phyloP scores from a whole-genome alignment of 1,284 basidiomycete genomes.

The Marasmius oreades region DNA sequence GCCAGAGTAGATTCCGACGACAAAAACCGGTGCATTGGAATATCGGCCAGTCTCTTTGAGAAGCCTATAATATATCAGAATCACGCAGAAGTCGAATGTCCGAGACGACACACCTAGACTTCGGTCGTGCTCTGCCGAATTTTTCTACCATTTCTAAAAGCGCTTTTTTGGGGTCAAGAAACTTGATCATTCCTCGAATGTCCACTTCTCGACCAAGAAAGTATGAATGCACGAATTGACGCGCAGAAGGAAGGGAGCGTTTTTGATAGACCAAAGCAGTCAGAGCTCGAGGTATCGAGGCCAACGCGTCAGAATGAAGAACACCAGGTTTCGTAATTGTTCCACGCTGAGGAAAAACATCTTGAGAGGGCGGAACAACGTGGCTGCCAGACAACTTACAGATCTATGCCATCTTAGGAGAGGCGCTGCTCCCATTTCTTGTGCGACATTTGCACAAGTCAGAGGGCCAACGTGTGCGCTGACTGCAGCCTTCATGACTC shows the following conservation, averaged over 20 bases:
- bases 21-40: constrained; percentile 87
- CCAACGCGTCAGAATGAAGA: constrained; percentile 68
- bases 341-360: constrained; percentile 36
- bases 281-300: constrained; percentile 72
- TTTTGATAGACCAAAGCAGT: constrained; percentile 77
- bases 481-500: constrained; percentile 86
- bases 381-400: constrained; percentile 34
- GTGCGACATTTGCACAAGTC: constrained; percentile 80
- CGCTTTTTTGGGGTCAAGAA: constrained; percentile 81
- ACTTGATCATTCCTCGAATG: constrained; percentile 83
- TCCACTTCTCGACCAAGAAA: constrained; percentile 85
- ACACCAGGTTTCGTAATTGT: constrained; percentile 47
- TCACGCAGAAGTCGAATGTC: background rate
- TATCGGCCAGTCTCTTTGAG: constrained; percentile 91
- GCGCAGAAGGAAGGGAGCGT: constrained; percentile 74
- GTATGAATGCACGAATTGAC: constrained; percentile 82
- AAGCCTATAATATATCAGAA: constrained; percentile 44
- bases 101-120: constrained; percentile 56
- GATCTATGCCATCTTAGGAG: constrained; percentile 70
- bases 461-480: constrained; percentile 88
- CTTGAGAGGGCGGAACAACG: constrained; percentile 7
- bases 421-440: constrained; percentile 73
- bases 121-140: constrained; percentile 70
- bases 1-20: constrained; percentile 91
- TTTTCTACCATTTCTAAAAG: constrained; percentile 75